Evolutionary conservation across 768 basidiomycete species (phyloP).

Genomic region (Tricholoma saponaceum): DNA sequence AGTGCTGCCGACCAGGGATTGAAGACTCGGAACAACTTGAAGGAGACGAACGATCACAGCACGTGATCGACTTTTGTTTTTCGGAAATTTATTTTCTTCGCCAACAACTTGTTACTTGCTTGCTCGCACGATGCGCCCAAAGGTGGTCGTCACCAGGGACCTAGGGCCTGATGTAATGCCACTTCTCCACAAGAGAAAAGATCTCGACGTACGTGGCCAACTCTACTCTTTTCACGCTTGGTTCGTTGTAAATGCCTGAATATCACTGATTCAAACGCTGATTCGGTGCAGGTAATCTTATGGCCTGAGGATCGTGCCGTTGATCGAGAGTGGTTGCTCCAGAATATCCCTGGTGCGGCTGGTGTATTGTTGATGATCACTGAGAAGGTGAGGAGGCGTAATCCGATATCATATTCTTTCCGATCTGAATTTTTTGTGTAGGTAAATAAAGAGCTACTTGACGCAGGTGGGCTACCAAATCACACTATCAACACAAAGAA

Average conservation of each 20-base stretch:
- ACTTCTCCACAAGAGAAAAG: conserved; percentile 40
- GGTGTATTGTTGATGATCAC: conserved; percentile 64
- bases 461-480: conserved; percentile 36
- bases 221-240: background rate
- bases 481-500: background rate
- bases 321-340: conserved; percentile 66
- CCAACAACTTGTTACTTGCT: too few species aligned
- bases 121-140: conserved; percentile 13
- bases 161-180: conserved; percentile 65
- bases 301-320: conserved; percentile 53
- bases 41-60: too few species aligned
- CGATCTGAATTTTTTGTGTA: conserved; percentile 23
- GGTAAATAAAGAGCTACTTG: conserved; percentile 72
- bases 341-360: conserved; percentile 61
- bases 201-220: conserved; percentile 45
- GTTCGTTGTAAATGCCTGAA: background rate
- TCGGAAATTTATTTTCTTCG: too few species aligned
- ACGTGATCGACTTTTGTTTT: too few species aligned
- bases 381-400: conserved; percentile 52
- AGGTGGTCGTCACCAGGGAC: conserved; percentile 56
- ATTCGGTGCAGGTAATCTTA: conserved; percentile 27
- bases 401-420: background rate
- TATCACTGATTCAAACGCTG: background rate
- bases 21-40: too few species aligned
- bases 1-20: too few species aligned